Conservation (phyloP, 371 early-diverging fungal genomes). For the Mortierella sp. region DNA sequence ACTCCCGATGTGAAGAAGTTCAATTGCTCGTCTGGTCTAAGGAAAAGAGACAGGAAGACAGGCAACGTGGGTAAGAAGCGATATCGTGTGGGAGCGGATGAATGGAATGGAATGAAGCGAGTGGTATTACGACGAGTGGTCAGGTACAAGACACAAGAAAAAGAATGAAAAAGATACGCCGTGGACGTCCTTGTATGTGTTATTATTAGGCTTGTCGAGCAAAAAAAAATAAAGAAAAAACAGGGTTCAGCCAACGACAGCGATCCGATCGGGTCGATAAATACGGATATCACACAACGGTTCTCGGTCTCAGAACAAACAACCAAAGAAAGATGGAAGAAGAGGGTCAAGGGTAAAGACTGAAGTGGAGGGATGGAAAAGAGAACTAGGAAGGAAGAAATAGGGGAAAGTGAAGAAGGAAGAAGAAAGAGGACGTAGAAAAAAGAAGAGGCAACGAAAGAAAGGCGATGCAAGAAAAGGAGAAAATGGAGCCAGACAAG, state of each 20-base stretch:
- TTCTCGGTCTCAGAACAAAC: neutral
- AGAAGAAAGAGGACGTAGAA: too few species aligned
- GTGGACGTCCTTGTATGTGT: neutral
- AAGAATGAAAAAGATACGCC: neutral
- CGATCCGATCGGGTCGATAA: constrained; percentile 1
- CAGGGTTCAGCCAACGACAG: constrained; percentile 8
- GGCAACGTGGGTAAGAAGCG: neutral
- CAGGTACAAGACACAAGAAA: neutral
- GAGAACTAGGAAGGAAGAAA: too few species aligned
- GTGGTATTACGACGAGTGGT: neutral
- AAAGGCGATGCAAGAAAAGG: too few species aligned
- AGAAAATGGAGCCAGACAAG: too few species aligned
- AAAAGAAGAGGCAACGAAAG: too few species aligned
- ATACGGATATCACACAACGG: too few species aligned
- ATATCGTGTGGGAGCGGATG: constrained; percentile 7
- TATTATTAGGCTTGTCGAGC: too few species aligned
- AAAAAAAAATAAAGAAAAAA: neutral
- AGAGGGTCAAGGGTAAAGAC: neutral
- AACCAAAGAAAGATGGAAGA: neutral
- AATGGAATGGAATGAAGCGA: neutral
- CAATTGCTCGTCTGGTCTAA: constrained; percentile 11
- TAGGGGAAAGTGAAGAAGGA: too few species aligned
- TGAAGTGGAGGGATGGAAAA: too few species aligned
- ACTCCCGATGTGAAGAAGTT: too few species aligned
- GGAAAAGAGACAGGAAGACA: too few species aligned